Percentiles rank a stretch among this genome's conserved stretches.
phyloP scores from a whole-genome alignment of 208 protist species.

The Wallacemonas rigidus region DNA sequence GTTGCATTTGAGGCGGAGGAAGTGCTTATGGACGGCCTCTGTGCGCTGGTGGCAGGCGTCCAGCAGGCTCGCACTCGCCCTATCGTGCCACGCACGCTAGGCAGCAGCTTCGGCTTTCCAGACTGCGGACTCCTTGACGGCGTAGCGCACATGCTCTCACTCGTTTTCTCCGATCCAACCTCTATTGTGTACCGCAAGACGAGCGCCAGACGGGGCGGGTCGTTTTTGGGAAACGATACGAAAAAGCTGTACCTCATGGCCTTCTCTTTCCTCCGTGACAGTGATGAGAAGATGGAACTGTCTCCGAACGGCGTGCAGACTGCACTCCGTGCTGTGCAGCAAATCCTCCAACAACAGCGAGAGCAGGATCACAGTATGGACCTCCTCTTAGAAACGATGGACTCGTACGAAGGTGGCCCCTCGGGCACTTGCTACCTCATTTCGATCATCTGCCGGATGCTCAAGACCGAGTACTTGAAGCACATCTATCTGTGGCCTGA shows the following conservation, averaged over 20 bases:
- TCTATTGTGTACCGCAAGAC: conserved; percentile 65
- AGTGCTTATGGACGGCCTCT: conserved; percentile 43
- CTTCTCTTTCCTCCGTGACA: conserved; percentile 76
- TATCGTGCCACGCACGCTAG: conserved; percentile 60
- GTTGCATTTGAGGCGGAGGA: conserved; percentile 70
- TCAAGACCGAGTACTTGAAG: conserved; percentile 73
- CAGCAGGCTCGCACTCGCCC: conserved; percentile 29
- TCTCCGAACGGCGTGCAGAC: conserved; percentile 83
- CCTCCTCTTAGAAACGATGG: conserved; percentile 56
- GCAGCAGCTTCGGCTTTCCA: conserved; percentile 87
- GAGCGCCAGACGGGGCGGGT: background rate
- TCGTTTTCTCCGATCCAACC: conserved; percentile 78
- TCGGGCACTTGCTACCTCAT: conserved; percentile 40
- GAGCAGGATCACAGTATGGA: conserved; percentile 55
- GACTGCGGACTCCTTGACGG: conserved; percentile 90
- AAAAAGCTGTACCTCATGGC: conserved; percentile 50
- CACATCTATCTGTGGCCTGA: conserved; percentile 84
- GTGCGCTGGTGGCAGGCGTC: conserved; percentile 47
- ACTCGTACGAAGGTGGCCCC: conserved; percentile 45
- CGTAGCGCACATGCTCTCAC: conserved; percentile 83
- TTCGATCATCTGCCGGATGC: conserved; percentile 69
- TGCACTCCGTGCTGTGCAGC: conserved; percentile 71
- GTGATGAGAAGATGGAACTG: conserved; percentile 66
- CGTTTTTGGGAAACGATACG: conserved; percentile 60
- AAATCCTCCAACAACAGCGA: conserved; percentile 62